Conservation (phyloP, 176 grass and related monocot species). For the Cenchrus purpureus region DNA sequence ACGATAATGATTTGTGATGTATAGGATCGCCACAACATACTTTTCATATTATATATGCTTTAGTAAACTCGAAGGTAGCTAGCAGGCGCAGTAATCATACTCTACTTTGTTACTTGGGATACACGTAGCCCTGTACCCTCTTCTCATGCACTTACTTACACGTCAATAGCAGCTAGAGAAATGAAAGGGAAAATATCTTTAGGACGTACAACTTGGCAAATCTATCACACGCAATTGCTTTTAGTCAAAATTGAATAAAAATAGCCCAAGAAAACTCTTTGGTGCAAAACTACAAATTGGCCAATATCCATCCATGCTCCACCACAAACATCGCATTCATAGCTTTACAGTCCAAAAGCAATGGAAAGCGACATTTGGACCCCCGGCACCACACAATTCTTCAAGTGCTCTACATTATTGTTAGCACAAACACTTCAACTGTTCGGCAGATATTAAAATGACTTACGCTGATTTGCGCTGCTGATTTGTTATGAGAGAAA, state of each 20-base stretch:
- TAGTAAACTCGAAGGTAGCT: background rate
- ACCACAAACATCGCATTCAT: conserved; percentile 56
- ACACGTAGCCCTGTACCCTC: background rate
- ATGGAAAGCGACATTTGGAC: conserved; percentile 42
- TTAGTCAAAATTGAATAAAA: background rate
- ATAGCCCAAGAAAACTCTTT: too few species aligned
- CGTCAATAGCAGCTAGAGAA: background rate
- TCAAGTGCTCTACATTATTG: background rate
- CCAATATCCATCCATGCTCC: conserved; percentile 32
- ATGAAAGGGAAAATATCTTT: background rate
- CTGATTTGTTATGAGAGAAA: too few species aligned
- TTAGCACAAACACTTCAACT: background rate
- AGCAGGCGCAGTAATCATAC: background rate
- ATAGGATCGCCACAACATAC: background rate
- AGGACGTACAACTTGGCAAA: too few species aligned
- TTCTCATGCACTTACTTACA: background rate
- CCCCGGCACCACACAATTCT: background rate
- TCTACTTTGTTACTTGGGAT: background rate
- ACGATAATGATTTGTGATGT: too few species aligned
- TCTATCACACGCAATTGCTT: background rate
- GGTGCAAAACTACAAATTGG: background rate
- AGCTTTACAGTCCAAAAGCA: conserved; percentile 56
- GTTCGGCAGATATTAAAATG: too few species aligned
- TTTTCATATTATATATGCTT: background rate
- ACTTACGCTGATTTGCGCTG: too few species aligned